phyloP scores from a whole-genome alignment of 2,329 filamentous ascomycete species.

The Cryphonectria parasitica region DNA sequence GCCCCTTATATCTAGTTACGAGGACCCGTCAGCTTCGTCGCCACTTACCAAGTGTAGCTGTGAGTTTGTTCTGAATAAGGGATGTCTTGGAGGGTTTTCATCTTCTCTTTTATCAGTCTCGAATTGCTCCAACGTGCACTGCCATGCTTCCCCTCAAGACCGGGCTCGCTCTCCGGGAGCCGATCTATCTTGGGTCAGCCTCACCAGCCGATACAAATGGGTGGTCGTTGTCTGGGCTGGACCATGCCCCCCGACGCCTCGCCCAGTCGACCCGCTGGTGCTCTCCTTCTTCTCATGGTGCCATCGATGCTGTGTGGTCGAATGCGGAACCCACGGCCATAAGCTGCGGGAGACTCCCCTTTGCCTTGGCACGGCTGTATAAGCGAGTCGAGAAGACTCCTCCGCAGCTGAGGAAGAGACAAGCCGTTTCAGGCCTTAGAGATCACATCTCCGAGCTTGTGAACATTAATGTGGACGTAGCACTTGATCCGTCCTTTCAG shows the following conservation, averaged over 20 bases:
- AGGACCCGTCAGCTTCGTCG: neutral
- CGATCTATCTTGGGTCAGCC: neutral
- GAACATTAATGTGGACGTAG: neutral
- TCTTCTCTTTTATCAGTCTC: too few relatives aligned
- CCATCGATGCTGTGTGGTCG: neutral
- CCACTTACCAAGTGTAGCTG: neutral
- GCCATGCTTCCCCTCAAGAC: neutral
- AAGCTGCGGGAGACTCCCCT: conserved; percentile 8
- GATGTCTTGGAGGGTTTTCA: neutral
- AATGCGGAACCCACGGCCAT: neutral
- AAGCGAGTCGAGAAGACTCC: neutral
- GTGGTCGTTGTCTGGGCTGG: neutral
- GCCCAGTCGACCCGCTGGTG: neutral
- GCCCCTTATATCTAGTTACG: neutral
- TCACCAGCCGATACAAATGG: neutral
- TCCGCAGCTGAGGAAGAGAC: conserved; percentile 15
- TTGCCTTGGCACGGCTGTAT: conserved; percentile 13
- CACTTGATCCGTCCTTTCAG: neutral
- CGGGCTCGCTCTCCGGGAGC: neutral
- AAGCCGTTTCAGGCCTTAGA: conserved; percentile 1
- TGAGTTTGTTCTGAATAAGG: neutral
- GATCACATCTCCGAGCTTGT: neutral
- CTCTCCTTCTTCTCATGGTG: neutral
- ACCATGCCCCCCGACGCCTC: neutral
- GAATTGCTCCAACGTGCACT: neutral